phyloP scores from a whole-genome alignment of 2,329 filamentous ascomycete genomes.

The Bisporella sp. region DNA sequence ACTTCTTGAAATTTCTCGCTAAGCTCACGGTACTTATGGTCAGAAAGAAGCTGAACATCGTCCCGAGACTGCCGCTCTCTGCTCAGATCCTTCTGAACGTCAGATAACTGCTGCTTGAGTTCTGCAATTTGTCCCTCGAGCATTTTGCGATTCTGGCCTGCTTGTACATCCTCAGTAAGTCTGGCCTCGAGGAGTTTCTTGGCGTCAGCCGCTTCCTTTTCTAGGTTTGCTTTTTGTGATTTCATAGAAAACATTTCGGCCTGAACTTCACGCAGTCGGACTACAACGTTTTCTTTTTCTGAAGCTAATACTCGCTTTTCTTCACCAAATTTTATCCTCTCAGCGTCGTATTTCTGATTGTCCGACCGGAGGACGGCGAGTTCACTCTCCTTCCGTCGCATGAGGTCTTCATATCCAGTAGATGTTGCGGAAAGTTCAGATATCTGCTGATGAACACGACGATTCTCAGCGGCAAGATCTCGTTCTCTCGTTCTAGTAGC shows the following conservation, averaged over 20 bases:
- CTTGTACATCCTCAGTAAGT: conserved; percentile 82
- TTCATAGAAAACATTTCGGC: conserved; percentile 83
- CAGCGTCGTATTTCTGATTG: conserved; percentile 73
- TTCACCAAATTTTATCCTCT: conserved; percentile 70
- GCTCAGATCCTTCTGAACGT: conserved; percentile 81
- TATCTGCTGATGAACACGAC: conserved; percentile 76
- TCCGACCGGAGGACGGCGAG: conserved; percentile 78
- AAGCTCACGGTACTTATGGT: conserved; percentile 78
- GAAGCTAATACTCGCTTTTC: conserved; percentile 65
- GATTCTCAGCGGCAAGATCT: conserved; percentile 73
- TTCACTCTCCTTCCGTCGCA: conserved; percentile 91
- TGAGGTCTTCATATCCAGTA: conserved; percentile 89
- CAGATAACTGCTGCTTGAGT: conserved; percentile 78
- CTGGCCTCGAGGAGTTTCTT: conserved; percentile 81
- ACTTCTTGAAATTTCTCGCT: conserved; percentile 79
- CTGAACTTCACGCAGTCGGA: conserved; percentile 74
- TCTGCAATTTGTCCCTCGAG: conserved; percentile 83
- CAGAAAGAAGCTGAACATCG: conserved; percentile 82
- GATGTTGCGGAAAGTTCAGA: conserved; percentile 84
- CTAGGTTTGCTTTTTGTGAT: conserved; percentile 74
- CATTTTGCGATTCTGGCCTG: conserved; percentile 71
- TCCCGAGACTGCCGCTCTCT: conserved; percentile 89
- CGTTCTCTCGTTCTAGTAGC: conserved; percentile 66
- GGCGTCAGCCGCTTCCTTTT: conserved; percentile 83
- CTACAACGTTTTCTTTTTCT: conserved; percentile 74